A percentile compares a stretch with the other conserved stretches of the same genome.
These are phyloP conservation scores for Phytophthora lateralis DNA, from an alignment of 352 stramenopile genomes.

Conservation along the genomic window DNA sequence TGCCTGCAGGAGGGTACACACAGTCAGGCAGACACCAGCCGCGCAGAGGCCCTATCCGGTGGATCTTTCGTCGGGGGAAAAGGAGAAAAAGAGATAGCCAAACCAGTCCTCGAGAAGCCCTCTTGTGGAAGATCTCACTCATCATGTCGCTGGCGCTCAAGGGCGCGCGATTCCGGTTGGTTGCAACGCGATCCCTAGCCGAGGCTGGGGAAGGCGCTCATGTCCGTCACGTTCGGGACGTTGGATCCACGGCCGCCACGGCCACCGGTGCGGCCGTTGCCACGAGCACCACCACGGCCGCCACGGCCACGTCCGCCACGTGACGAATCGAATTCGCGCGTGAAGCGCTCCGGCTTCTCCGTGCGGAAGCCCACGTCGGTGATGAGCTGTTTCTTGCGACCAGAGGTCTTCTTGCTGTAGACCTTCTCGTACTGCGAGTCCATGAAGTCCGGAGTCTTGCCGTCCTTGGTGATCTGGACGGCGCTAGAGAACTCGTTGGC, in stretches of 20 bases:
- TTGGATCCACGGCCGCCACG: constrained; percentile 39
- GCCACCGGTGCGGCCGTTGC: constrained; percentile 45
- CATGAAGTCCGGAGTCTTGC: constrained; percentile 90
- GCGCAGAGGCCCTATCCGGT: constrained; percentile 65
- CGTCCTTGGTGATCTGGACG: constrained; percentile 81
- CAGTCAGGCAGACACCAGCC: constrained; percentile 49
- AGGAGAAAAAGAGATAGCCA: constrained; percentile 60
- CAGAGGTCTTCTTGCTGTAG: constrained; percentile 95
- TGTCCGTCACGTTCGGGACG: constrained; percentile 80
- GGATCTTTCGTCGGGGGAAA: constrained; percentile 64
- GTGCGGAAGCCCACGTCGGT: constrained; percentile 87
- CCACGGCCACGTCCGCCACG: constrained; percentile 60
- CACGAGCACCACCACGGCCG: constrained; percentile 60
- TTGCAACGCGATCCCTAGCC: constrained; percentile 47
- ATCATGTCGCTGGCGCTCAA: constrained; percentile 58
- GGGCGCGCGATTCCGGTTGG: constrained; percentile 38
- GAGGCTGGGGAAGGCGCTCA: constrained; percentile 87
- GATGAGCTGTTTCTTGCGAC: constrained; percentile 93
- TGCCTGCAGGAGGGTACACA: constrained; percentile 35
- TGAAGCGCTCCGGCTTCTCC: constrained; percentile 71
- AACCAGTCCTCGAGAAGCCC: constrained; percentile 44
- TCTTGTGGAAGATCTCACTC: constrained; percentile 53
- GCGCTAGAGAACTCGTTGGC: constrained; percentile 89
- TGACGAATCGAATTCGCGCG: constrained; percentile 61
- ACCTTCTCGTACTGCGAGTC: constrained; percentile 92